Evolutionary conservation across 2,329 filamentous ascomycete species (phyloP).

Genomic region (Fusarium irregulare): DNA sequence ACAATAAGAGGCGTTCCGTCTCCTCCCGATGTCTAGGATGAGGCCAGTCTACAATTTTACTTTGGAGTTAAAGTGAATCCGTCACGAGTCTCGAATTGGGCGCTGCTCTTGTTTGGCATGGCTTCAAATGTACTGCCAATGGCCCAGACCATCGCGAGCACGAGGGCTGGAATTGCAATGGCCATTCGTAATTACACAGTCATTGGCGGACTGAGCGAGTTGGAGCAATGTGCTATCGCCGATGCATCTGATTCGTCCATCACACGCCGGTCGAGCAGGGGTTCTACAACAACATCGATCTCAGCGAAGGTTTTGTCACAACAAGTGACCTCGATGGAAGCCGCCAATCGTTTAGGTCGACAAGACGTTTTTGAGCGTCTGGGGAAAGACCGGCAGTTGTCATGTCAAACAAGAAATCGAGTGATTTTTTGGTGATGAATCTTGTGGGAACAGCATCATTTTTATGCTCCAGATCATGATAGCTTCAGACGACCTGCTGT

Average conservation of each 20-base stretch:
- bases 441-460: neutral
- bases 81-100: slow-evolving; percentile 13
- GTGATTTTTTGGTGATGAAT: slow-evolving; percentile 16
- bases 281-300: slow-evolving; percentile 23
- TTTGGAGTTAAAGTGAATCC: neutral
- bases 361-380: neutral
- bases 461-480: neutral
- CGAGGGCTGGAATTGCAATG: slow-evolving; percentile 37
- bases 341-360: slow-evolving; percentile 26
- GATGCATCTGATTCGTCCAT: slow-evolving; percentile 39
- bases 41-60: neutral
- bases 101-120: slow-evolving; percentile 9
- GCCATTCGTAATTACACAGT: slow-evolving; percentile 35
- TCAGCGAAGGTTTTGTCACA: slow-evolving; percentile 23
- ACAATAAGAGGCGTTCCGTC: slow-evolving; percentile 23
- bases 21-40: slow-evolving; percentile 33
- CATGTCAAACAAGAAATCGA: slow-evolving; percentile 10
- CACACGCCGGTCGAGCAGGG: slow-evolving; percentile 20
- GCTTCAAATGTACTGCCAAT: slow-evolving; percentile 33
- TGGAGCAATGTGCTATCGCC: slow-evolving; percentile 43
- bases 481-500: neutral
- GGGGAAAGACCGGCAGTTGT: slow-evolving; percentile 8
- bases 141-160: slow-evolving; percentile 32
- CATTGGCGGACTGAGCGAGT: slow-evolving; percentile 30
- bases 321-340: slow-evolving; percentile 10